Evolutionary conservation across 345 rosid genomes (phyloP).

Genomic region (Draba incana): DNA sequence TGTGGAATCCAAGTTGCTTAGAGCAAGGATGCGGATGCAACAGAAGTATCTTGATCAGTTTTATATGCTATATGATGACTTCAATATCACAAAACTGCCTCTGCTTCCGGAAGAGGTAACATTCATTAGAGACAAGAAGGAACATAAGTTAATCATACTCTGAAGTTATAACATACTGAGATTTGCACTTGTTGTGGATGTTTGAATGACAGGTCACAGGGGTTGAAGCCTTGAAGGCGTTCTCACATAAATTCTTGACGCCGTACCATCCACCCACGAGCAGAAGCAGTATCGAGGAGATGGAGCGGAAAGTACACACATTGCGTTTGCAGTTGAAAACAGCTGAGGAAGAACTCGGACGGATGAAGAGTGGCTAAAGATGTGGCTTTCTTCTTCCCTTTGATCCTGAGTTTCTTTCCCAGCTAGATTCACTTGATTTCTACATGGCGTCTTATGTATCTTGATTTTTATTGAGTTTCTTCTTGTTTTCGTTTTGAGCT

Average conservation of each 20-base stretch:
- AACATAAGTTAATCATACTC: background rate
- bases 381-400: slow-evolving; percentile 36
- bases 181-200: slow-evolving; percentile 11
- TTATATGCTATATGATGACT: slow-evolving; percentile 97
- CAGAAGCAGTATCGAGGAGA: slow-evolving; percentile 55
- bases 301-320: slow-evolving; percentile 57
- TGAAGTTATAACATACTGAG: background rate
- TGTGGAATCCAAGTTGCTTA: slow-evolving; percentile 89
- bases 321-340: slow-evolving; percentile 59
- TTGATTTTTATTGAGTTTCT: slow-evolving; percentile 13
- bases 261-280: slow-evolving; percentile 59
- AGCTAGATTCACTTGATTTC: slow-evolving; percentile 23
- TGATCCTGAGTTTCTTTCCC: slow-evolving; percentile 18
- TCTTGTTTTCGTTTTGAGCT: slow-evolving; percentile 32
- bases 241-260: slow-evolving; percentile 64
- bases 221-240: slow-evolving; percentile 79
- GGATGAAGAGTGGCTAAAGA: slow-evolving; percentile 62
- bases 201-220: slow-evolving; percentile 77
- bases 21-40: slow-evolving; percentile 96
- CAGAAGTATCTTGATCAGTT: slow-evolving; percentile 98
- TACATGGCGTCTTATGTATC: slow-evolving; percentile 29
- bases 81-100: slow-evolving; percentile 93
- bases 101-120: slow-evolving; percentile 94
- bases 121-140: slow-evolving; percentile 3
- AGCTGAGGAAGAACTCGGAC: slow-evolving; percentile 79